Base-by-base conservation (phyloP, 345 rosid species). In the Populus tremula region DNA sequence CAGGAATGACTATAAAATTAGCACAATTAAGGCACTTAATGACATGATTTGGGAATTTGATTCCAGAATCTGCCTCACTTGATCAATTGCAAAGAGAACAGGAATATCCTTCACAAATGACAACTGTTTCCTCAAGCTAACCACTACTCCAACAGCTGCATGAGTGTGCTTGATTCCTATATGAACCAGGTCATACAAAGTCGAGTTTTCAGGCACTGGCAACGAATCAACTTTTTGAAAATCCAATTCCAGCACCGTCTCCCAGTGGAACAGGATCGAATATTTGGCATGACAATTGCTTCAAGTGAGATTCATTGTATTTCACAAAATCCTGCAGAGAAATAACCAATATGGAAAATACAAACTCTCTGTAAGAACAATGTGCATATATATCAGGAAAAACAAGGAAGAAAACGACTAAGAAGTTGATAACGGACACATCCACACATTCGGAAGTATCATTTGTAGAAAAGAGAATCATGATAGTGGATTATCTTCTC, bases 161-260 rank as follows among this genome's bases (percentile, higher is more conserved):
- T 96, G 94, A 16, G 93, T 80, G 84, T 90, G 90, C 78, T 87
- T 80, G 36, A 93, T 89, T 68, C 99, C 99, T 80, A 92, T 86
- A 78, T 88, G 88, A 81, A 90, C 87, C 82, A 94, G 83, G 82
- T 93, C 97, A 86, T 85, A 88, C 67, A 96, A 81, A 59, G 87
- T 90, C 81, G 98, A 86, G 59, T 89, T 90, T 85, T 89, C 90
- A 29, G 95, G 87, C 69, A 93, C 75, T 41, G 83, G 82, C 88
- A 92, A 83, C 72, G 86, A 86, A 67, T 90, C 89, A 9, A 82
- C 88, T 86, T 93, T 92, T 96, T 4, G 90, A 84, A 85, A 75
- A 85, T 76, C 99, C 99, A 79, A 92, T 90, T 67, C 98, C 99
- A 36, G 93, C 93, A 56, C 98, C 97, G 75, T 96, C 98, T 81